Evolutionary conservation across 129 eudicot species (phyloP).

Genomic region (Cynara cardunculus): DNA sequence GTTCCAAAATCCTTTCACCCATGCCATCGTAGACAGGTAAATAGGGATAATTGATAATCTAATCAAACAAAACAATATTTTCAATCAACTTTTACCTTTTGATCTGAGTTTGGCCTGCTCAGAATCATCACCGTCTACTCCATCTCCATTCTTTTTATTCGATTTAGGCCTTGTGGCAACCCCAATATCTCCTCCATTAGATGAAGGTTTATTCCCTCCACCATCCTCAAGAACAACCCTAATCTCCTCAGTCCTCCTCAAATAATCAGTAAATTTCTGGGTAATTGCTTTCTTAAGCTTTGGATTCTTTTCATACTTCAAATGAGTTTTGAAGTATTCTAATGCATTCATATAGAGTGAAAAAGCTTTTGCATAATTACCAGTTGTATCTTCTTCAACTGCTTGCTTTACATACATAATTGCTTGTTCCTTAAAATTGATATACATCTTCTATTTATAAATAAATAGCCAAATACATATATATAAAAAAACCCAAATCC

Average conservation of each 20-base stretch:
- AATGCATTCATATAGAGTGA: slow-evolving; percentile 63
- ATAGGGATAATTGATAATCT: no score
- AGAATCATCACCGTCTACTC: slow-evolving; percentile 57
- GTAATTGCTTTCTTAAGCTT: slow-evolving; percentile 65
- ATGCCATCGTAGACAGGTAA: no score
- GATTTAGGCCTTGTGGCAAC: slow-evolving; percentile 54
- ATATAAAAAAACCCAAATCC: neutral
- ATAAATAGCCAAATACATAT: neutral
- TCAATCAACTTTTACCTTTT: no score
- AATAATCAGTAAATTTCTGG: slow-evolving; percentile 60
- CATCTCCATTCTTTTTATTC: slow-evolving; percentile 44
- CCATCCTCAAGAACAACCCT: slow-evolving; percentile 59
- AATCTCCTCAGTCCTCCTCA: slow-evolving; percentile 72
- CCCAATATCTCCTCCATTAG: slow-evolving; percentile 46
- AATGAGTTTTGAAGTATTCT: no score
- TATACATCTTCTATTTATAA: no score
- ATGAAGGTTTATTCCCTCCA: slow-evolving; percentile 36
- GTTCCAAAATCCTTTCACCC: no score
- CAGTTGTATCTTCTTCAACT: slow-evolving; percentile 63
- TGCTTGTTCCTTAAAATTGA: slow-evolving; percentile 70
- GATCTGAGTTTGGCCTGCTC: slow-evolving; percentile 56
- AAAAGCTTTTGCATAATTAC: slow-evolving; percentile 56
- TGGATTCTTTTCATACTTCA: slow-evolving; percentile 67
- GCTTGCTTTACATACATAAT: slow-evolving; percentile 68
- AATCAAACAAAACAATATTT: no score